Evolutionary conservation across 2,329 filamentous ascomycete species (phyloP).

Genomic region (Periconia sp.): DNA sequence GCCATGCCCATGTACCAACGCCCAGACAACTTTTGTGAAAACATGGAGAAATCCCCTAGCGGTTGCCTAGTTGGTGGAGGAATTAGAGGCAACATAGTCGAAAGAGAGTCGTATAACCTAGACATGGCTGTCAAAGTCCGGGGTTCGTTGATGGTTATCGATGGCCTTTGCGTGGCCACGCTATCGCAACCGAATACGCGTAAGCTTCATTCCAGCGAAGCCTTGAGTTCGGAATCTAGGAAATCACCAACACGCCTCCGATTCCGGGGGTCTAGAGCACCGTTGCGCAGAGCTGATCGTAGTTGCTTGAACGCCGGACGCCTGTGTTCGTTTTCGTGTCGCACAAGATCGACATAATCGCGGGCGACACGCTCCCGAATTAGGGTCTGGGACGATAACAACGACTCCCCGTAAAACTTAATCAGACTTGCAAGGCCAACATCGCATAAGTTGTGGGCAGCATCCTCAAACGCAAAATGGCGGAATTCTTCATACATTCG

Average conservation of each 20-base stretch:
- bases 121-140: neutral
- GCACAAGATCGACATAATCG: slow-evolving; percentile 63
- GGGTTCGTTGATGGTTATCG: too few species aligned
- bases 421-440: slow-evolving; percentile 68
- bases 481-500: slow-evolving; percentile 79
- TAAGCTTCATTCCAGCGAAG: slow-evolving; percentile 55
- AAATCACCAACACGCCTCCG: slow-evolving; percentile 62
- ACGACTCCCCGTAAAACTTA: slow-evolving; percentile 67
- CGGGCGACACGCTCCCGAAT: slow-evolving; percentile 61
- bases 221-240: slow-evolving; percentile 58
- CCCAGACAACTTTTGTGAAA: slow-evolving; percentile 39
- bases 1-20: slow-evolving; percentile 36
- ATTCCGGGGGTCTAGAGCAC: slow-evolving; percentile 61
- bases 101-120: neutral
- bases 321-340: slow-evolving; percentile 52
- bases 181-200: neutral
- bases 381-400: slow-evolving; percentile 55
- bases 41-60: slow-evolving; percentile 24
- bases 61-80: slow-evolving; percentile 17
- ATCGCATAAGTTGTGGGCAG: slow-evolving; percentile 56
- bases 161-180: too few species aligned
- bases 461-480: slow-evolving; percentile 69
- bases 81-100: slow-evolving; percentile 30
- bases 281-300: slow-evolving; percentile 60
- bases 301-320: slow-evolving; percentile 59